phyloP scores from a whole-genome alignment of 1,139 yeast species.

The Barnettozyma hawaiiensis region DNA sequence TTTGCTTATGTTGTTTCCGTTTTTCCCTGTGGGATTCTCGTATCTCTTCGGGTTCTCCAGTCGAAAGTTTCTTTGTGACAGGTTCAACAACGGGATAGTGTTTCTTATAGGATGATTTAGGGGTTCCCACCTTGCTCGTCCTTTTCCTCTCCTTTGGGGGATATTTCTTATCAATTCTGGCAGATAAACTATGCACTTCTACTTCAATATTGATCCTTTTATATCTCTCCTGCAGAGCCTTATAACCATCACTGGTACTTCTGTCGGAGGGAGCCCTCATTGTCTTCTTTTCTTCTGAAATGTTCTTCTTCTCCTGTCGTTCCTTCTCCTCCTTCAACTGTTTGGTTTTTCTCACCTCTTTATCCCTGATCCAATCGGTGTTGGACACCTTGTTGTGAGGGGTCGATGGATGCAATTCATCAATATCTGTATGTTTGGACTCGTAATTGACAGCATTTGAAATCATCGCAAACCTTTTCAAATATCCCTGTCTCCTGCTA shows the following conservation, averaged over 20 bases:
- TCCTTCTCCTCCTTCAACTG: neutral
- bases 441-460: slow-evolving; percentile 11
- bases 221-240: neutral
- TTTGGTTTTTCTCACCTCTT: slow-evolving; percentile 1
- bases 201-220: neutral
- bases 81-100: neutral
- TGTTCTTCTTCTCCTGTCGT: neutral
- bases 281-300: neutral
- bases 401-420: slow-evolving; percentile 15
- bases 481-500: slow-evolving; percentile 2
- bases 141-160: neutral
- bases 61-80: neutral
- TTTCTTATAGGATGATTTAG: neutral
- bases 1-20: neutral
- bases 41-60: neutral
- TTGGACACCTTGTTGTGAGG: slow-evolving; percentile 9
- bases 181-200: neutral
- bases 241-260: too few relatives aligned
- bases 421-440: slow-evolving; percentile 13
- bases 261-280: too few relatives aligned
- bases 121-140: neutral
- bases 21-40: neutral
- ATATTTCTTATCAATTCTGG: neutral
- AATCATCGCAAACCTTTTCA: slow-evolving; percentile 10
- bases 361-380: slow-evolving; percentile 13